Evolutionary conservation across 129 eudicot species (phyloP).

Genomic region (Ambrosia trifida): DNA sequence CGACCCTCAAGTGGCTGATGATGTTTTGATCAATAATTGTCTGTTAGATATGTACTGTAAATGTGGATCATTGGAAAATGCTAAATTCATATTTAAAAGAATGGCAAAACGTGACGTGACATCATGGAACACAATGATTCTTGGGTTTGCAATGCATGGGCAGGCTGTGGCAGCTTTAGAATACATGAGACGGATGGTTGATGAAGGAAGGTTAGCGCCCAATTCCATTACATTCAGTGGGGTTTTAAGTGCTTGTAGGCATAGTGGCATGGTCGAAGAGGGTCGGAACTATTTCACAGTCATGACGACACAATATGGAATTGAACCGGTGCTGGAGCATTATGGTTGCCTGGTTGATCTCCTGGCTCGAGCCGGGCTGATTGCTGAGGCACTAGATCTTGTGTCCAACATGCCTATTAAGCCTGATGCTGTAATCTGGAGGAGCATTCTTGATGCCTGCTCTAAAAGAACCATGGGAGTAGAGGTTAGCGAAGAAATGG

Average conservation of each 20-base stretch:
- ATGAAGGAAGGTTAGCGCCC: slow-evolving; percentile 47
- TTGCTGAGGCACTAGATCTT: slow-evolving; percentile 65
- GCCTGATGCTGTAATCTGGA: slow-evolving; percentile 86
- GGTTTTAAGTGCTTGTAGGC: slow-evolving; percentile 69
- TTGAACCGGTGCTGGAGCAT: slow-evolving; percentile 85
- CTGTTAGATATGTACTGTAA: slow-evolving; percentile 76
- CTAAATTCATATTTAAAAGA: slow-evolving; percentile 46
- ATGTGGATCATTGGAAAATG: slow-evolving; percentile 62
- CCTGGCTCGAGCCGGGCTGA: slow-evolving; percentile 66
- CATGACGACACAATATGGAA: slow-evolving; percentile 54
- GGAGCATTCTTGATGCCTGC: slow-evolving; percentile 80
- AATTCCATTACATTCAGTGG: slow-evolving; percentile 81
- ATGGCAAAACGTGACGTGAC: slow-evolving; percentile 67
- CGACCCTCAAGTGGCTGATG: slow-evolving; percentile 26
- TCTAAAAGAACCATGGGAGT: slow-evolving; percentile 49
- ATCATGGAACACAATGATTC: slow-evolving; percentile 82
- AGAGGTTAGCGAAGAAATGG: slow-evolving; percentile 74
- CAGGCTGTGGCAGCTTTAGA: slow-evolving; percentile 52
- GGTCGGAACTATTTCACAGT: slow-evolving; percentile 57
- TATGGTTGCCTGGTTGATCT: slow-evolving; percentile 87
- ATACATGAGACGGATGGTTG: slow-evolving; percentile 47
- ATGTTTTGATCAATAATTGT: slow-evolving; percentile 55
- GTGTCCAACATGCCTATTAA: slow-evolving; percentile 71
- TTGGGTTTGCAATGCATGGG: slow-evolving; percentile 77
- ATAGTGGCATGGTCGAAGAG: slow-evolving; percentile 63